A percentile compares a stretch with the other conserved stretches of the same genome.
These are phyloP conservation scores for Corylus avellana DNA, from an alignment of 306 rosid genomes.

Conservation along the genomic window DNA sequence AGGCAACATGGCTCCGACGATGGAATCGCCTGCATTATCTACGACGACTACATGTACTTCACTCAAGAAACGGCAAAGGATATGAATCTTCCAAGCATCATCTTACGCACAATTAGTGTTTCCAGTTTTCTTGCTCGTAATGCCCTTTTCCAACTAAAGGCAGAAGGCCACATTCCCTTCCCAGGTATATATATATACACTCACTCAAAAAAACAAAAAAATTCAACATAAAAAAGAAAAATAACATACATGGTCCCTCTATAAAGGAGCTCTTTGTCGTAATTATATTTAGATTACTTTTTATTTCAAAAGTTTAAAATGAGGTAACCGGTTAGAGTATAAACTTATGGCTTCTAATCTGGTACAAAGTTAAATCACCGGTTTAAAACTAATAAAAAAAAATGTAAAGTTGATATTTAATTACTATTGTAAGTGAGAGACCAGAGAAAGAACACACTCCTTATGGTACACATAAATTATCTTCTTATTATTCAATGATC, in stretches of 20 bases:
- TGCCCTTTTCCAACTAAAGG: constrained; percentile 15
- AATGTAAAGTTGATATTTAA: no score
- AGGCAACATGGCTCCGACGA: constrained; percentile 11
- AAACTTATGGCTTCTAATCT: no score
- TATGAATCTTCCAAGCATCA: constrained; percentile 32
- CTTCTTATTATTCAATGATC: not conserved
- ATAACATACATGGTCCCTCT: no score
- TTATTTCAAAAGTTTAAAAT: no score
- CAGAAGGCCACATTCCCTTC: constrained; percentile 31
- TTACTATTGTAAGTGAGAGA: not conserved
- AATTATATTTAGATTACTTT: no score
- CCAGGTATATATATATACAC: constrained; percentile 24
- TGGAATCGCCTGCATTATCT: constrained; percentile 34
- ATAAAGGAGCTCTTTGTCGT: no score
- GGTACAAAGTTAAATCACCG: no score
- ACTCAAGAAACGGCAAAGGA: constrained; percentile 29
- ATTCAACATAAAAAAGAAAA: not conserved
- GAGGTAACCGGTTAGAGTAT: no score
- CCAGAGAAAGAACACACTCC: no score
- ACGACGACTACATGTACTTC: constrained; percentile 37
- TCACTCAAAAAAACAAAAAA: no score
- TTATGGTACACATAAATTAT: not conserved
- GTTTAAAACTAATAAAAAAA: no score
- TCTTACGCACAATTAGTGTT: constrained; percentile 35
- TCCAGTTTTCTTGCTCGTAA: constrained; percentile 32